phyloP scores from a whole-genome alignment of 2,329 filamentous ascomycete genomes.

The Penicillium hesseltinei region DNA sequence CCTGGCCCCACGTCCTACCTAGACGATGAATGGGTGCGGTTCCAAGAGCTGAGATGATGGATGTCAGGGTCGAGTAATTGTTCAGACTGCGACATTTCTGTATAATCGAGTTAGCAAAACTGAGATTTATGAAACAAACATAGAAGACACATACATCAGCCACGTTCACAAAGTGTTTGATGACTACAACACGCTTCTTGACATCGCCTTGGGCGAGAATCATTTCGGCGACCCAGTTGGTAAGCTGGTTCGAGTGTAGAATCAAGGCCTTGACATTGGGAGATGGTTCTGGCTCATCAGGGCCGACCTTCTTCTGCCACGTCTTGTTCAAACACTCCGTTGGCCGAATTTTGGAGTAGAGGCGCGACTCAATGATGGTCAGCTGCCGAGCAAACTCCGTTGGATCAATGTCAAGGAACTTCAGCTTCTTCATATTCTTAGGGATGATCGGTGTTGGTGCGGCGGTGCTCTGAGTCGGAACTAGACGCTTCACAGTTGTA shows the following conservation, averaged over 20 bases:
- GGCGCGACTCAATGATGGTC: conserved; percentile 90
- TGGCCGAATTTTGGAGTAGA: conserved; percentile 94
- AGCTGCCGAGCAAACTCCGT: conserved; percentile 96
- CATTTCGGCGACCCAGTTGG: conserved; percentile 99
- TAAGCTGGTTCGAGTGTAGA: conserved; percentile 96
- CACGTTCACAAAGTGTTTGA: conserved; percentile 96
- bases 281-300: conserved; percentile 70
- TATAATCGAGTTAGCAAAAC: conserved; percentile 9
- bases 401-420: conserved; percentile 94
- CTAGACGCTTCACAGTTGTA: conserved; percentile 71
- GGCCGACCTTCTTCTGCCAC: conserved; percentile 91
- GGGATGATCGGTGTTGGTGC: conserved; percentile 87
- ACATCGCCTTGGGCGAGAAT: conserved; percentile 92
- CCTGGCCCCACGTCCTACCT: conserved; percentile 89
- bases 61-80: conserved; percentile 96
- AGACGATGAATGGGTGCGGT: conserved; percentile 94
- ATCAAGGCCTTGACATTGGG: conserved; percentile 95
- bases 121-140: background rate
- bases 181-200: conserved; percentile 93
- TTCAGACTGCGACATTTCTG: conserved; percentile 92
- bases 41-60: conserved; percentile 92
- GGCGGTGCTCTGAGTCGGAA: conserved; percentile 79
- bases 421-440: conserved; percentile 99
- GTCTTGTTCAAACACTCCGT: conserved; percentile 98
- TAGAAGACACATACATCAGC: conserved; percentile 67